These are phyloP conservation scores for Oxyria digyna DNA, from an alignment of 148 eudicot genomes.

Conservation along the genomic window DNA sequence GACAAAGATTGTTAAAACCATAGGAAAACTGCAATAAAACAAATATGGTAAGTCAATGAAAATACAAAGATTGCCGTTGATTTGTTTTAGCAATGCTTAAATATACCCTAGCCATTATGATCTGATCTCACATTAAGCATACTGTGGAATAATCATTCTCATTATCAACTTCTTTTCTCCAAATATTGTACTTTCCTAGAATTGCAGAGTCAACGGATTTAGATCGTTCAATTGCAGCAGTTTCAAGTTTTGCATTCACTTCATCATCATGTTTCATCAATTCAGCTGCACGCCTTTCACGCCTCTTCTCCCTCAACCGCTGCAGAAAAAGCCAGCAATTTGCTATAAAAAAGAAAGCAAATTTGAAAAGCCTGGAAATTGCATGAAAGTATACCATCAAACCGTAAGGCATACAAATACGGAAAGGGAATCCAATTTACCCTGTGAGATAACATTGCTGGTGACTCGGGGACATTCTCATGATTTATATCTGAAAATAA, in stretches of 20 bases:
- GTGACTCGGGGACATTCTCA: slow-evolving; percentile 42
- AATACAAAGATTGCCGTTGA: too few relatives aligned
- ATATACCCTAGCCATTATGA: slow-evolving; percentile 89
- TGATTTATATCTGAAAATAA: slow-evolving; percentile 34
- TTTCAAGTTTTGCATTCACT: slow-evolving; percentile 70
- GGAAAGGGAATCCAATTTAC: slow-evolving; percentile 23
- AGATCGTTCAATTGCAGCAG: slow-evolving; percentile 88
- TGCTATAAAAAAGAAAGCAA: background rate
- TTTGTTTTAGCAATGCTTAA: slow-evolving; percentile 66
- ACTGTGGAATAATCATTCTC: slow-evolving; percentile 81
- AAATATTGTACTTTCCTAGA: slow-evolving; percentile 83
- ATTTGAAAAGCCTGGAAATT: background rate
- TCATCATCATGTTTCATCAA: slow-evolving; percentile 75
- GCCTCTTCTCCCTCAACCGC: slow-evolving; percentile 68
- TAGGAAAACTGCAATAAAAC: too few relatives aligned
- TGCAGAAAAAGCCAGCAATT: slow-evolving; percentile 22
- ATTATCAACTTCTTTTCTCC: slow-evolving; percentile 88
- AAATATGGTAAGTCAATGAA: too few relatives aligned
- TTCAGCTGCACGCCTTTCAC: slow-evolving; percentile 76
- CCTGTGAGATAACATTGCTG: slow-evolving; percentile 59
- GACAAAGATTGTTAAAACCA: too few relatives aligned
- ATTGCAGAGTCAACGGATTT: slow-evolving; percentile 91
- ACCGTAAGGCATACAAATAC: background rate
- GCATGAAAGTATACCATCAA: background rate
- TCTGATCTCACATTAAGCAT: slow-evolving; percentile 85